Conservation (phyloP, 2,329 filamentous ascomycete species). For the Teratosphaeriaceae sp. region DNA sequence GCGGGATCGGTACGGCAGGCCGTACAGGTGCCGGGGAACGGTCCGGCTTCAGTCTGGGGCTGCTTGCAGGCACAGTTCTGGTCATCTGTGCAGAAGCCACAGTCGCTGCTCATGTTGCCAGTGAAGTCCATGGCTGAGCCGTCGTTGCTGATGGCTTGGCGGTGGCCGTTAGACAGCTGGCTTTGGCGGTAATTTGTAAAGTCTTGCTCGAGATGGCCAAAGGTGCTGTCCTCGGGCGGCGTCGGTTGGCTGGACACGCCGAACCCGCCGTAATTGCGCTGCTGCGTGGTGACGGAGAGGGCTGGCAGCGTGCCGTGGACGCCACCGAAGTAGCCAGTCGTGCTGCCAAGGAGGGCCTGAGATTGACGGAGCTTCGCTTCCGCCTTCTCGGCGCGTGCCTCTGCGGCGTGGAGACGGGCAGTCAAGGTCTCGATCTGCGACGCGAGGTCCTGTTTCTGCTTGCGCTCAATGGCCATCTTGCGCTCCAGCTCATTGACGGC, state of each 20-base stretch:
- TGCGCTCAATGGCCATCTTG: constrained; percentile 3
- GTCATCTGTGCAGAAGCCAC: constrained; percentile 25
- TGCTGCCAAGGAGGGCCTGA: constrained; percentile 1
- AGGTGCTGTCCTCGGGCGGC: constrained; percentile 15
- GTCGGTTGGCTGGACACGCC: constrained; percentile 7
- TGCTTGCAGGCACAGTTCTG: constrained; percentile 21
- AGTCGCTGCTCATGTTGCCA: constrained; percentile 15
- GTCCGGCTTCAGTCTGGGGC: too few relatives aligned
- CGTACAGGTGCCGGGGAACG: constrained; percentile 25
- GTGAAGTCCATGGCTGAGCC: constrained; percentile 16
- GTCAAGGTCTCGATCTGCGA: constrained; percentile 1
- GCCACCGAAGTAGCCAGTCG: not conserved
- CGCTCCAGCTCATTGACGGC: constrained; percentile 7
- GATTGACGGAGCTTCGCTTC: not conserved
- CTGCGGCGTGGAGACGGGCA: constrained; percentile 1
- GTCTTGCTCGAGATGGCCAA: constrained; percentile 16
- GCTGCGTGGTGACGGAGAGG: not conserved
- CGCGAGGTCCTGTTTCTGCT: constrained; percentile 5
- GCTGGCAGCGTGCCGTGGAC: not conserved
- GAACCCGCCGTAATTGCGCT: not conserved
- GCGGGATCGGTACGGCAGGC: constrained; percentile 21
- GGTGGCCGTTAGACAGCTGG: constrained; percentile 6
- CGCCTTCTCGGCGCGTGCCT: not conserved
- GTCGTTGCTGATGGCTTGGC: constrained; percentile 12
- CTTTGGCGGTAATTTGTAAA: constrained; percentile 16